Conservation (phyloP, 768 basidiomycete species). For the Tricholoma terreum region DNA sequence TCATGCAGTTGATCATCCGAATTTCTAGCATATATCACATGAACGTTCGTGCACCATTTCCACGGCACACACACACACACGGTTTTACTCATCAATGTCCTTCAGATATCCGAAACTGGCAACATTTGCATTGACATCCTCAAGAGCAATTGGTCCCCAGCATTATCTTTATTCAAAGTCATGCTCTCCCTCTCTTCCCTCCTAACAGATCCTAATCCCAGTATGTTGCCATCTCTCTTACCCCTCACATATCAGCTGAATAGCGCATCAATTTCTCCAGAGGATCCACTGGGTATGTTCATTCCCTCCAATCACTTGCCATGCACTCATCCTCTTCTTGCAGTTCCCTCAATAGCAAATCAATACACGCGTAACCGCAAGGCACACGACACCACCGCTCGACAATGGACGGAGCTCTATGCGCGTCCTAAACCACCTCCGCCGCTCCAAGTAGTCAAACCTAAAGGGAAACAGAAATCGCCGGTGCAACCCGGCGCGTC, state of each 20-base stretch:
- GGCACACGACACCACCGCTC: conserved; percentile 73
- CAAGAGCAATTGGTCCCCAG: conserved; percentile 93
- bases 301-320: not conserved
- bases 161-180: conserved; percentile 90
- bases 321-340: not conserved
- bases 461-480: conserved; percentile 36
- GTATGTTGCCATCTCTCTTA: conserved; percentile 42
- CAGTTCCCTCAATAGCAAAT: conserved; percentile 70
- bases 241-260: not conserved
- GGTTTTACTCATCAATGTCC: not conserved
- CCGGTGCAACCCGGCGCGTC: conserved; percentile 15
- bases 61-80: not conserved
- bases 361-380: conserved; percentile 64
- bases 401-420: conserved; percentile 73
- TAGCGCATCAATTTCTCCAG: conserved; percentile 33
- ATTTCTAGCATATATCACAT: conserved; percentile 76
- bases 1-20: not conserved
- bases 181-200: conserved; percentile 91
- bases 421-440: conserved; percentile 35
- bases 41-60: conserved; percentile 48
- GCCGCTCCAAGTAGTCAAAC: conserved; percentile 20
- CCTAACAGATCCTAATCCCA: conserved; percentile 91
- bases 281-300: conserved; percentile 66
- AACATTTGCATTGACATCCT: conserved; percentile 87
- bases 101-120: conserved; percentile 68